Evolutionary conservation across 441 rosid genomes (phyloP), one percentile per base, ranked within the genome.

Genomic region (Euphorbia celastroides): DNA sequence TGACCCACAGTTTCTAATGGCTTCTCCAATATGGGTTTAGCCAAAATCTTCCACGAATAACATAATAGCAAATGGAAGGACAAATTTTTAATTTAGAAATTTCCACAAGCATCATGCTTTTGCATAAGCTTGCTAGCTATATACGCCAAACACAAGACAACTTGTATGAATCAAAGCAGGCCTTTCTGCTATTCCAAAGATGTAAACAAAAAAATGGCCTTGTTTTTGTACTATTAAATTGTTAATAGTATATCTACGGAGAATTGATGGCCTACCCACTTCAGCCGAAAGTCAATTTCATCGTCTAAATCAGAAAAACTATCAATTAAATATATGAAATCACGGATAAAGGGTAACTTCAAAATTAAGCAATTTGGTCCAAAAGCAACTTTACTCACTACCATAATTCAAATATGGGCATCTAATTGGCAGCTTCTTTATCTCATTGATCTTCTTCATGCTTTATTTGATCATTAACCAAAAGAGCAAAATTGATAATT

Each of bases 241-340:
- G n/a, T n/a, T n/a, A n/a, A n/a, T n/a, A n/a, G n/a, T n/a, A n/a
- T n/a, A n/a, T n/a, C n/a, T n/a, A n/a, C n/a, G n/a, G n/a, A n/a
- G n/a, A n/a, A n/a, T n/a, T n/a, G n/a, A n/a, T n/a, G n/a, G 51
- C 75, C 75, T 16, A 66, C 56, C 75, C 58, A 48, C 28, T 46
- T 25, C 64, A 60, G 66, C 80, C 42, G 63, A n/a, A 61, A 70
- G 77, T 78, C 75, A 61, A 60, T 62, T 36, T 48, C 34, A 30
- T 26, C 63, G 9, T 34, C 38, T 34, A 34, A 34, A 34, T 8
- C 48, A 22, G 1, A 10, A 50, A 12, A 16, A 59, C 6, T 16
- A 71, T 52, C 20, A 13, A 41, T 50, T 56, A 16, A 32, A 22
- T 6, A 19, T 16, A 19, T 16, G 54, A 57, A 26, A 48, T 48